phyloP scores from a whole-genome alignment of 2,329 filamentous ascomycete genomes.

The Macrophomina pseudophaseolina region DNA sequence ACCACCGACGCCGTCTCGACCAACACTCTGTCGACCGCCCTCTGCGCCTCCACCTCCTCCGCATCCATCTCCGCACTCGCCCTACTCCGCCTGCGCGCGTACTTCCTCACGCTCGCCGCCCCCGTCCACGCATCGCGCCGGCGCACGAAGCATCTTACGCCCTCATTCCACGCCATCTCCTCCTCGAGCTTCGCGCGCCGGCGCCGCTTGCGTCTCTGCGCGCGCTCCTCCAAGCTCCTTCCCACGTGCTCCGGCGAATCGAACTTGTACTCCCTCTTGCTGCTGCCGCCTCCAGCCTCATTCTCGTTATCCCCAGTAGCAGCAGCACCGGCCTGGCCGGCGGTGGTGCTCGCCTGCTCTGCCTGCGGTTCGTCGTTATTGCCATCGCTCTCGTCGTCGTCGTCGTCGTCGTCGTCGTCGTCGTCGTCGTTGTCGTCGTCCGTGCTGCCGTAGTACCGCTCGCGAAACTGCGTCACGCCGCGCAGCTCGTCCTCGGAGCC shows the following conservation, averaged over 20 bases:
- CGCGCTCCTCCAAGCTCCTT: slow-evolving; percentile 35
- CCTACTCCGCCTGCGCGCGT: slow-evolving; percentile 43
- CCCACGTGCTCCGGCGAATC: slow-evolving; percentile 53
- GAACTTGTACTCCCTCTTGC: slow-evolving; percentile 43
- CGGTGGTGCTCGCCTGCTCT: too few species aligned
- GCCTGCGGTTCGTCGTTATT: slow-evolving; percentile 3
- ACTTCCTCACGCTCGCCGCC: slow-evolving; percentile 59
- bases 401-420: slow-evolving; percentile 5
- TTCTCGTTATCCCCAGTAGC: neutral
- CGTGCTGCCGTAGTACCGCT: slow-evolving; percentile 49
- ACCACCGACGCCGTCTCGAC: slow-evolving; percentile 13
- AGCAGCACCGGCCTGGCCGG: too few species aligned
- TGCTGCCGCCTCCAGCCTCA: slow-evolving; percentile 8
- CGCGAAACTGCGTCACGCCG: slow-evolving; percentile 45
- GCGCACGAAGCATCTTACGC: slow-evolving; percentile 77
- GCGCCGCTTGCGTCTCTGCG: slow-evolving; percentile 41
- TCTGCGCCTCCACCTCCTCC: slow-evolving; percentile 12
- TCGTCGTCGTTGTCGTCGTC: slow-evolving; percentile 34
- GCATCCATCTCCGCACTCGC: slow-evolving; percentile 47
- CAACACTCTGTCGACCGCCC: neutral
- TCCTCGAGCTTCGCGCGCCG: slow-evolving; percentile 44
- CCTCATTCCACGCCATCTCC: slow-evolving; percentile 73
- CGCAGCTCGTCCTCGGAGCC: slow-evolving; percentile 40
- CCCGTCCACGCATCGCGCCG: slow-evolving; percentile 86
- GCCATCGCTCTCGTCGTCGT: neutral